A percentile compares a stretch with the other conserved stretches of the same genome.
These are phyloP conservation scores for Hymenoscyphus fraxineus DNA, from an alignment of 2,329 filamentous ascomycete genomes.

Conservation along the genomic window DNA sequence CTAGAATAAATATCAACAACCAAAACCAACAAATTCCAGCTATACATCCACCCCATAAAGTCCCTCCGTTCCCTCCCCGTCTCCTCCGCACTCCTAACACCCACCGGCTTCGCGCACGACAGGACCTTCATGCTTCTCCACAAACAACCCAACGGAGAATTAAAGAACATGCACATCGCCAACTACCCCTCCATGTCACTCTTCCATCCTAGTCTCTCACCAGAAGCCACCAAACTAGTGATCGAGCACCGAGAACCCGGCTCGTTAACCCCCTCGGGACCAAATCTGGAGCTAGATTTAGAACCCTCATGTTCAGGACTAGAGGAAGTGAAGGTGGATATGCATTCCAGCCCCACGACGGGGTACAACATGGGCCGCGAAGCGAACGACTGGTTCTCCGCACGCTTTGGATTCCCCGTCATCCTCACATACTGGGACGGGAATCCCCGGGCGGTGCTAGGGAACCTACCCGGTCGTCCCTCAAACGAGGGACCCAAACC, in stretches of 20 bases:
- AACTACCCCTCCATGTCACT: conserved; percentile 57
- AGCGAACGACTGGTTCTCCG: conserved; percentile 64
- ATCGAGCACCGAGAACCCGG: conserved; percentile 39
- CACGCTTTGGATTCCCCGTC: conserved; percentile 59
- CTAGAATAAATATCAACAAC: neutral
- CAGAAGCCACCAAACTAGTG: conserved; percentile 37
- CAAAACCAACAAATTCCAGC: conserved; percentile 37
- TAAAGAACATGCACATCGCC: conserved; percentile 58
- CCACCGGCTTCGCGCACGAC: conserved; percentile 63
- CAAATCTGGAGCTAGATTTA: conserved; percentile 53
- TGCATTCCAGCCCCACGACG: conserved; percentile 55
- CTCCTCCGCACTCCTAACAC: conserved; percentile 48
- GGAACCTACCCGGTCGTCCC: conserved; percentile 35
- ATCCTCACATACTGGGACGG: conserved; percentile 63
- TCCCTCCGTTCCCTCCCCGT: conserved; percentile 61
- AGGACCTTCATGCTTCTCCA: conserved; percentile 67
- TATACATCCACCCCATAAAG: conserved; percentile 74
- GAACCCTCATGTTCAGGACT: conserved; percentile 42
- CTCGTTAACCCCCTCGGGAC: conserved; percentile 7
- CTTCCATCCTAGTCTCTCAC: conserved; percentile 47
- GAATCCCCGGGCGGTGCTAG: conserved; percentile 57
- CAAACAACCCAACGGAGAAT: conserved; percentile 37
- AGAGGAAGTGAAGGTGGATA: conserved; percentile 47
- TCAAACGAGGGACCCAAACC: conserved; percentile 18
- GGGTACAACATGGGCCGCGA: conserved; percentile 60